Evolutionary conservation across 2,329 filamentous ascomycete species (phyloP).

Genomic region (Arachnopeziza araneosa): DNA sequence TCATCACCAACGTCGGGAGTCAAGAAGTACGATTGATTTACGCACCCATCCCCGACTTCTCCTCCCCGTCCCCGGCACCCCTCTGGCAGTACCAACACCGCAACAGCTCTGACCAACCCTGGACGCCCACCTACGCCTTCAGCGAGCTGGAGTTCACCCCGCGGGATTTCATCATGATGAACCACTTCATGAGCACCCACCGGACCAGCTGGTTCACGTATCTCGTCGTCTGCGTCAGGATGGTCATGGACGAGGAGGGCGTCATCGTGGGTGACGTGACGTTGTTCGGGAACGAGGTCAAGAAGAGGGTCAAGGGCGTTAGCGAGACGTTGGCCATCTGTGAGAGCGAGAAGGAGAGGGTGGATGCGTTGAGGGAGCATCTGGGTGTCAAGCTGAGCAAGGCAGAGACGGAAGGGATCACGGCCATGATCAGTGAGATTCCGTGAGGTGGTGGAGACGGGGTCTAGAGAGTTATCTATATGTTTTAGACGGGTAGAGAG

Average conservation of each 20-base stretch:
- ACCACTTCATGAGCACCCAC: slow-evolving; percentile 45
- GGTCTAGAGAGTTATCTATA: background rate
- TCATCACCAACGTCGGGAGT: background rate
- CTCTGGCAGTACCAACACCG: slow-evolving; percentile 57
- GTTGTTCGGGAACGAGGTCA: slow-evolving; percentile 44
- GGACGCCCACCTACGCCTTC: slow-evolving; percentile 40
- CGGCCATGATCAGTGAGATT: slow-evolving; percentile 40
- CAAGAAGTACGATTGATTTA: background rate
- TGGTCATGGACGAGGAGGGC: slow-evolving; percentile 42
- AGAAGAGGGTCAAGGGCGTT: slow-evolving; percentile 44
- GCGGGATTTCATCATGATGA: slow-evolving; percentile 55
- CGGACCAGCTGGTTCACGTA: slow-evolving; percentile 48
- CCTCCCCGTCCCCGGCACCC: background rate
- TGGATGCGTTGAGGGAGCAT: slow-evolving; percentile 42
- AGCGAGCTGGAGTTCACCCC: slow-evolving; percentile 54
- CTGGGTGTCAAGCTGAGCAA: slow-evolving; percentile 46
- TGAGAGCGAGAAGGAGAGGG: slow-evolving; percentile 45
- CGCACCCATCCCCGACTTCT: background rate
- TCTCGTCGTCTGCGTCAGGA: slow-evolving; percentile 48
- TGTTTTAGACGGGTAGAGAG: too few relatives aligned
- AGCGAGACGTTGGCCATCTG: slow-evolving; percentile 39
- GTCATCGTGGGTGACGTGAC: slow-evolving; percentile 46
- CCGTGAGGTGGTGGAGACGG: background rate
- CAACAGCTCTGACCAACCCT: slow-evolving; percentile 41
- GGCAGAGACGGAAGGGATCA: slow-evolving; percentile 46